Base-by-base conservation (phyloP, 257 asterid genomes). In the Agastache rugosa region DNA sequence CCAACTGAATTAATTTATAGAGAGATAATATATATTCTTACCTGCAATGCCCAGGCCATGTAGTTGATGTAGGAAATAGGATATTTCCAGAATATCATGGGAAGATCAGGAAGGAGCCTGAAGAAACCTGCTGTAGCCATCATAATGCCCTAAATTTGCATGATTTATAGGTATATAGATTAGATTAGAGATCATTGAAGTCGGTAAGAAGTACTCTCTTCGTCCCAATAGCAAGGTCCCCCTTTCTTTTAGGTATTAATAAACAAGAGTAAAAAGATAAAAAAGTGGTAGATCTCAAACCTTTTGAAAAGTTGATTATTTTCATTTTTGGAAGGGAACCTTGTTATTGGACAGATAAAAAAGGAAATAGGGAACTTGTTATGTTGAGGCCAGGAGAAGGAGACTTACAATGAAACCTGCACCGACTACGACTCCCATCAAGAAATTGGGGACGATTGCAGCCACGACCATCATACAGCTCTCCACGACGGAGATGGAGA, bases 391-490 rank as follows among this genome's bases (percentile, higher is more conserved):
- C n/a, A n/a, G 11, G 60, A 37, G 25, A 25, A n/a, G 63, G 31
- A 19, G 22, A 45, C 95, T 85, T 85, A 91, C 98, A 17, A 93
- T 86, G 22, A 83, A 67, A 42, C 97, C 98, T 15, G 98, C 89
- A 10, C 98, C 98, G 17, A 85, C 41, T 6, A 88, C 62, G 29
- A 93, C 86, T 15, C 97, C 97, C 97, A 88, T 87, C 80, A 90
- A 41, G 94, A 91, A 93, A 74, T 93, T 93, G 12, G 98, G 97
- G 54, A 93, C 98, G 20, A 93, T 20, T 3, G 96, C 83, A 16
- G 97, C 97, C 67, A 93, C 92, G 15, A 91, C 93, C 97, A 93
- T 90, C 97, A 93, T 93, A 84, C 87, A 88, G 81, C 98, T 87
- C 87, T 93, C 98, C 1, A 91, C 87, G 8, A 87, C 93, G 11